phyloP scores from a whole-genome alignment of 768 basidiomycete species.

The Phanerochaete carnosa region DNA sequence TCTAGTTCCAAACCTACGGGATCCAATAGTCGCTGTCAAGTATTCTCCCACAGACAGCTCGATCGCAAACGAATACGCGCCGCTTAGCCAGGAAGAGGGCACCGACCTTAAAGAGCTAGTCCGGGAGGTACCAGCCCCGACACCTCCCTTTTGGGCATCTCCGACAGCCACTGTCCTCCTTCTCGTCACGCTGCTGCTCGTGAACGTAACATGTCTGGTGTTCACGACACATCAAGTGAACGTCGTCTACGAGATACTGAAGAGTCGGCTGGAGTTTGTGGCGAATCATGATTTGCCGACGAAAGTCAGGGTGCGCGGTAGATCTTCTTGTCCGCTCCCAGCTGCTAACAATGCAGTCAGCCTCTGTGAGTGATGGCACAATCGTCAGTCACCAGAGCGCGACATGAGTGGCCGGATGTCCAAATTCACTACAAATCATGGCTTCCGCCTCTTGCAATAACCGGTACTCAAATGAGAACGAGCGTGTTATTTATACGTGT shows the following conservation, averaged over 20 bases:
- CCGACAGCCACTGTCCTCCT: neutral
- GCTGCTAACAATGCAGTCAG: no score
- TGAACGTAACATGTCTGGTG: neutral
- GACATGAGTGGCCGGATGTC: no score
- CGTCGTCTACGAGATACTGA: neutral
- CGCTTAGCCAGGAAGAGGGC: neutral
- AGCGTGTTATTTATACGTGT: neutral
- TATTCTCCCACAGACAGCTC: neutral
- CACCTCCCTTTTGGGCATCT: neutral
- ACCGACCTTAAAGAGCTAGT: neutral
- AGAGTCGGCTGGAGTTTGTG: neutral
- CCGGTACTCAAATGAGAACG: neutral
- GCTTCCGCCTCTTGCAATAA: neutral
- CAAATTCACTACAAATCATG: no score
- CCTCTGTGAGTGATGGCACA: no score
- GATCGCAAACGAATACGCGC: neutral
- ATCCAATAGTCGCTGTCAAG: neutral
- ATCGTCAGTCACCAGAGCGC: no score
- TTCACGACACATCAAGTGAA: neutral
- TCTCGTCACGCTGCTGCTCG: neutral
- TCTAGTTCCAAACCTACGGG: no score
- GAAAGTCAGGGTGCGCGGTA: no score
- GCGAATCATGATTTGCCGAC: neutral
- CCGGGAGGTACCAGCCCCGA: neutral
- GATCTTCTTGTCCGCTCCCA: no score